A percentile compares a stretch with the other conserved stretches of the same genome.
Conservation (phyloP, 768 basidiomycete species). For the Boletus reticuloceps region DNA sequence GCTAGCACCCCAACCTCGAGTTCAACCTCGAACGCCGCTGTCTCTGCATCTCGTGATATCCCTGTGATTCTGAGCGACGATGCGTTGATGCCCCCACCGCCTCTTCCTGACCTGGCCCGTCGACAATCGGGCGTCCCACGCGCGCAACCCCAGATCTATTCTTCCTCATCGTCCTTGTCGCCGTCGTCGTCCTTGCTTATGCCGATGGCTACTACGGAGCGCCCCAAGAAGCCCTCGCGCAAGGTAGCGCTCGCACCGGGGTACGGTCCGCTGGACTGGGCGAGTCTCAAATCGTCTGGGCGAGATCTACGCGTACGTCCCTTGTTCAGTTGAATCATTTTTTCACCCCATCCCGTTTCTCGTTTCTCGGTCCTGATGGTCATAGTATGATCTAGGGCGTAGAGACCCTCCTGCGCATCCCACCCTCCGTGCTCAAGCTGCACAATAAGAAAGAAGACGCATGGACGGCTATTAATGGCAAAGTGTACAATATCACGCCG, state of each 20-base stretch:
- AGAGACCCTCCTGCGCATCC: conserved; percentile 62
- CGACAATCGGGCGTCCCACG: conserved; percentile 33
- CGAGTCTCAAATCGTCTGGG: conserved; percentile 79
- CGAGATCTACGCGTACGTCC: conserved; percentile 67
- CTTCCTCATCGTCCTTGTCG: background rate
- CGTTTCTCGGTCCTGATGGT: too few relatives aligned
- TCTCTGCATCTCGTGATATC: conserved; percentile 1
- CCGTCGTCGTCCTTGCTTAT: conserved; percentile 47
- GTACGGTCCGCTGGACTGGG: conserved; percentile 93
- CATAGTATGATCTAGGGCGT: conserved; percentile 52
- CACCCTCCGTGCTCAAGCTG: conserved; percentile 70
- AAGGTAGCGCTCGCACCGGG: conserved; percentile 93
- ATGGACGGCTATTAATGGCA: conserved; percentile 90
- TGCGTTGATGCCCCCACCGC: conserved; percentile 53
- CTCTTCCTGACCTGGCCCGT: conserved; percentile 38
- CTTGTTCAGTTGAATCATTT: too few relatives aligned
- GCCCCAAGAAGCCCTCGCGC: conserved; percentile 55
- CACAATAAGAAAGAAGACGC: conserved; percentile 87
- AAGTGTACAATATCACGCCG: conserved; percentile 94
- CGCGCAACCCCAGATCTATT: conserved; percentile 8
- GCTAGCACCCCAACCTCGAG: too few relatives aligned
- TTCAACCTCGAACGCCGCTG: too few relatives aligned
- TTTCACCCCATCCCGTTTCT: too few relatives aligned
- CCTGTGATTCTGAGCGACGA: conserved; percentile 43
- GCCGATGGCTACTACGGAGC: conserved; percentile 62